Conservation (phyloP, 148 eudicot species). For the Vaccinium myrtillus region DNA sequence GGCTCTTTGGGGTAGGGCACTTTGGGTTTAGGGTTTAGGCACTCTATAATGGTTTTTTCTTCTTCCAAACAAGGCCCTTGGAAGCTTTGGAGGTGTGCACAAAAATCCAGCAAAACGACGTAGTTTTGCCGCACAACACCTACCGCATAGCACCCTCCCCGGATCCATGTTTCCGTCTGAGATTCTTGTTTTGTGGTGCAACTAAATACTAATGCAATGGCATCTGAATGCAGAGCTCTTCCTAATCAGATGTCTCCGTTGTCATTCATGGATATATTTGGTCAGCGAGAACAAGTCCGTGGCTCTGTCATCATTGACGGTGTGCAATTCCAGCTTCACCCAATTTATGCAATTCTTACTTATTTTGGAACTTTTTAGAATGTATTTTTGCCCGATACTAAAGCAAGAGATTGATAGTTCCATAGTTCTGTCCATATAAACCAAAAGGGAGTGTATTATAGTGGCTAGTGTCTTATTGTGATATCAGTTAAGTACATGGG, state of each 20-base stretch:
- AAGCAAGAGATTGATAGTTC: too few relatives aligned
- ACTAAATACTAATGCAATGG: not conserved
- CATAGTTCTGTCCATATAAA: not conserved
- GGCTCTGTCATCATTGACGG: conserved; percentile 7
- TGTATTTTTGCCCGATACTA: not conserved
- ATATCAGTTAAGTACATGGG: not conserved
- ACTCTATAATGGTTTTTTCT: too few relatives aligned
- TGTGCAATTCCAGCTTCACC: not conserved
- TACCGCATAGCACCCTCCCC: too few relatives aligned
- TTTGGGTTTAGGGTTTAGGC: too few relatives aligned
- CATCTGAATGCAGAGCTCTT: not conserved
- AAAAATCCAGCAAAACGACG: too few relatives aligned
- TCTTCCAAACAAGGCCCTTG: too few relatives aligned
- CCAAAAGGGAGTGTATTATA: not conserved
- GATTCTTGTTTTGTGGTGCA: not conserved
- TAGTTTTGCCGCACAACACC: too few relatives aligned
- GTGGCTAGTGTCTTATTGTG: not conserved
- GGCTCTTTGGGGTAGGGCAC: too few relatives aligned
- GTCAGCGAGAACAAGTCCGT: conserved; percentile 1
- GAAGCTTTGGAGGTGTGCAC: too few relatives aligned
- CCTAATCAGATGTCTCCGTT: not conserved
- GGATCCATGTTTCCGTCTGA: not conserved
- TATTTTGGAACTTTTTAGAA: not conserved
- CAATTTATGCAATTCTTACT: not conserved
- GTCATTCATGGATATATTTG: conserved; percentile 1